Conservation (phyloP, 2,329 filamentous ascomycete species). For the Colletotrichum kahawae region DNA sequence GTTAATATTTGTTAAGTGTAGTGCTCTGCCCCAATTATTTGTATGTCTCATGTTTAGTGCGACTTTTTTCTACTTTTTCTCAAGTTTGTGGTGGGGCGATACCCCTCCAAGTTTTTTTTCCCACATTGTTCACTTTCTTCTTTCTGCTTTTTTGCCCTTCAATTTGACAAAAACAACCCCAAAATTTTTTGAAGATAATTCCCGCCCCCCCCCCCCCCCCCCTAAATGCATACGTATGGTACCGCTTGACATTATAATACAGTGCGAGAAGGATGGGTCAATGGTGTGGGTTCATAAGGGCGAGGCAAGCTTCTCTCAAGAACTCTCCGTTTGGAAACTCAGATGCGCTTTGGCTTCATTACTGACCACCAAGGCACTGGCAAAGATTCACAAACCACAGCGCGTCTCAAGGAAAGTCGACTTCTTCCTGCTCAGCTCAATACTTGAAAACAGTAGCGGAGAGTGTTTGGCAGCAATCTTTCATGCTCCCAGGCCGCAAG, state of each 20-base stretch:
- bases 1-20: too few species aligned
- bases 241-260: not conserved
- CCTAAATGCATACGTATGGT: not conserved
- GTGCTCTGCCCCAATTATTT: too few species aligned
- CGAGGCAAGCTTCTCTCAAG: not conserved
- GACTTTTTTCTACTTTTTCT: too few species aligned
- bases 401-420: not conserved
- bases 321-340: too few species aligned
- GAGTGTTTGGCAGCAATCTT: not conserved
- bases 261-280: not conserved
- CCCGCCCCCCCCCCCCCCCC: too few species aligned
- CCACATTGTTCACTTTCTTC: too few species aligned
- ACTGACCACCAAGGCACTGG: not conserved
- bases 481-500: not conserved
- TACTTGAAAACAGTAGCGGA: not conserved
- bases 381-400: not conserved
- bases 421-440: not conserved
- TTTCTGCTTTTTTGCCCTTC: too few species aligned
- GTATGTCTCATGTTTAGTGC: too few species aligned
- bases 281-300: not conserved
- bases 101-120: too few species aligned
- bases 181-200: too few species aligned
- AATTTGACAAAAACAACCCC: too few species aligned
- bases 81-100: too few species aligned
- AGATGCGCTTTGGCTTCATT: not conserved